Evolutionary conservation across 805 yeast genomes (phyloP), one percentile per base, ranked within the genome.

Genomic region (Hanseniaspora occidentalis): DNA sequence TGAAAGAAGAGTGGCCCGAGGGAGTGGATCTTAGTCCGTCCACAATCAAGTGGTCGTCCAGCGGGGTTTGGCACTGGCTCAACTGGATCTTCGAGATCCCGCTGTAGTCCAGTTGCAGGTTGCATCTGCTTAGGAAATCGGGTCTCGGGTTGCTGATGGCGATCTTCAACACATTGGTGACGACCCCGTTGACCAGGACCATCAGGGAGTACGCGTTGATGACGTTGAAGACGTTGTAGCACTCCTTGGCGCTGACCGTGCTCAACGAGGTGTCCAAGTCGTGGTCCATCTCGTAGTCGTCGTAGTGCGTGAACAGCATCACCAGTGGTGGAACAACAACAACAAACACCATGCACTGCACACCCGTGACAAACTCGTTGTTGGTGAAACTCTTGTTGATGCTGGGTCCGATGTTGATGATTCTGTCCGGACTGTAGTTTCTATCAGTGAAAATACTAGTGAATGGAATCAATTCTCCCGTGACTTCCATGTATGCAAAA

Each of bases 21-120:
- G 61, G 61, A 2, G 61, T 54, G 43, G 56, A 51, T 27, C 53
- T 51, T 31, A 56, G 43, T 6, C 61, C 61, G 36, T 56, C 61
- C 26, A 40, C 43, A 9, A 56, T 46, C 9, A 53, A 25, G 18
- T 36, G 39, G 29, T 38, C 40, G 40, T 53, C 42, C 18, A 40
- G 26, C 36, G 53, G 57, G 4, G 10, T n/a, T n/a, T n/a, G 9
- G 8, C 33, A 29, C 18, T 29, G 33, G 11, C n/a, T 14, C 29
- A 25, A 25, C 16, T 33, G 13, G 13, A 33, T 18, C 19, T 9
- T 18, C 4, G 16, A 18, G 6, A 18, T 18, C 16, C 3, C 10
- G 4, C 19, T 17, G 19, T 33, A 18, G 3, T 11, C 9, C 17
- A 33, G 11, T 5, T 19, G 11, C 14, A 51, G 53, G n/a, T 45